These are phyloP conservation scores for Amanita rimosa DNA, from an alignment of 768 basidiomycete species.

Conservation along the genomic window DNA sequence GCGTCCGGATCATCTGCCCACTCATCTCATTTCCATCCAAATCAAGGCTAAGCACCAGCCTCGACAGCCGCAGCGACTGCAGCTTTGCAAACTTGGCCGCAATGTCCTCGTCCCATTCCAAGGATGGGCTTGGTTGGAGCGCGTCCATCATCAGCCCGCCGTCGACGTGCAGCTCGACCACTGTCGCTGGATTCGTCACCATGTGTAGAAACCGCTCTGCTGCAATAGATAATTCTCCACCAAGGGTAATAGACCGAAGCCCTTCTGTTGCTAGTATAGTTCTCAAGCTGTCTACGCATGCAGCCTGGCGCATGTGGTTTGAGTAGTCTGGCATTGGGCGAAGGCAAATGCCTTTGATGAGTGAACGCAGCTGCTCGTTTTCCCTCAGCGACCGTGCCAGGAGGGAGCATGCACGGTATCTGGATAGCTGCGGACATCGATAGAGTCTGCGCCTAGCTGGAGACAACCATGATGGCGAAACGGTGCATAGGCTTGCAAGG, in stretches of 20 bases:
- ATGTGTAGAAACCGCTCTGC: constrained; percentile 37
- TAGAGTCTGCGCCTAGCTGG: constrained; percentile 35
- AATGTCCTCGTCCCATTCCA: constrained; percentile 46
- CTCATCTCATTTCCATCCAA: constrained; percentile 16
- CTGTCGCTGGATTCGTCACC: constrained; percentile 25
- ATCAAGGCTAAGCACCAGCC: constrained; percentile 28
- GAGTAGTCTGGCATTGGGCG: constrained; percentile 18
- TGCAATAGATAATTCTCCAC: constrained; percentile 33
- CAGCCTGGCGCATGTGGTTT: neutral
- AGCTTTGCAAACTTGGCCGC: constrained; percentile 33
- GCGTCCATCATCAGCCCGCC: constrained; percentile 23
- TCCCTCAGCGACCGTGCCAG: constrained; percentile 30
- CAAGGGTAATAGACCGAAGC: constrained; percentile 30
- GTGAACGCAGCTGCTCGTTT: constrained; percentile 21
- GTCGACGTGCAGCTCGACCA: constrained; percentile 35
- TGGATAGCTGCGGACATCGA: constrained; percentile 25
- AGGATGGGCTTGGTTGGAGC: constrained; percentile 20
- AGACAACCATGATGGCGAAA: constrained; percentile 38
- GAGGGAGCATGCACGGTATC: constrained; percentile 27
- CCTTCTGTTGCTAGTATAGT: constrained; percentile 30
- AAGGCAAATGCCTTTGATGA: constrained; percentile 31
- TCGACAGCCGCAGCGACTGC: constrained; percentile 27
- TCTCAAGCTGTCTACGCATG: constrained; percentile 17
- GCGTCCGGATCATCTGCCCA: constrained; percentile 22
- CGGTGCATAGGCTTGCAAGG: constrained; percentile 31